Percentiles rank a stretch among this genome's conserved stretches.
Evolutionary conservation across 2,329 filamentous ascomycete species (phyloP).

Genomic region (Lecanosticta acicola): DNA sequence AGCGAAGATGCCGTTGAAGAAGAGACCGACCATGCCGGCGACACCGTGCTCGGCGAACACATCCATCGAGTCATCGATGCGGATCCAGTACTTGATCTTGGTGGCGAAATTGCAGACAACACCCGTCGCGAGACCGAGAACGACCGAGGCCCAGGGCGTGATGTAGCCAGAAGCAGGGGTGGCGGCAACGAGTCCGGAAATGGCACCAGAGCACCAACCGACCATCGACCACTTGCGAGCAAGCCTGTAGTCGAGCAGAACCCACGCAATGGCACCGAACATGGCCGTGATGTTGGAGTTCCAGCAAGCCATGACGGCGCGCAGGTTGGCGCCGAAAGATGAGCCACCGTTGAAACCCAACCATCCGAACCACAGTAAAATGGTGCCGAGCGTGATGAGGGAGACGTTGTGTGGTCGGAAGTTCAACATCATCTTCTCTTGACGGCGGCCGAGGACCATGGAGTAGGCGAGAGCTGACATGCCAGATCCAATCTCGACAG

Average conservation of each 20-base stretch:
- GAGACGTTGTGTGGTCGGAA: slow-evolving; percentile 99
- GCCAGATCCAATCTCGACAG: slow-evolving; percentile 94
- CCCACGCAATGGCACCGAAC: slow-evolving; percentile 90
- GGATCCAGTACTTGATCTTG: slow-evolving; percentile 73
- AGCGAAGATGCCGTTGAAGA: slow-evolving; percentile 70
- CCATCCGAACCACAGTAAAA: slow-evolving; percentile 98
- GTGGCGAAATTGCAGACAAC: slow-evolving; percentile 77
- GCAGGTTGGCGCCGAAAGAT: slow-evolving; percentile 71
- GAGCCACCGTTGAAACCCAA: slow-evolving; percentile 97
- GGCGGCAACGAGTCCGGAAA: slow-evolving; percentile 81
- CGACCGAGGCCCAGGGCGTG: slow-evolving; percentile 58
- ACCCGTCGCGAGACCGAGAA: slow-evolving; percentile 57
- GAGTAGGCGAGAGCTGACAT: slow-evolving; percentile 92
- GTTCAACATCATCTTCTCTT: slow-evolving; percentile 99
- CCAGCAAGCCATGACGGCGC: slow-evolving; percentile 95
- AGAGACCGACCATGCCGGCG: slow-evolving; percentile 73
- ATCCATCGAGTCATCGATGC: slow-evolving; percentile 82
- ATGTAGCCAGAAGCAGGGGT: slow-evolving; percentile 79
- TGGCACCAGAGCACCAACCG: slow-evolving; percentile 84
- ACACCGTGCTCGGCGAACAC: slow-evolving; percentile 86
- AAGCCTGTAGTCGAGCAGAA: slow-evolving; percentile 88
- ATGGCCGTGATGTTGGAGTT: slow-evolving; percentile 92
- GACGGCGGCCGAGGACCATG: slow-evolving; percentile 87
- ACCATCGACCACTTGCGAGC: slow-evolving; percentile 93
- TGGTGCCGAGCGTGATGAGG: slow-evolving; percentile 88